phyloP scores from a whole-genome alignment of 257 asterid genomes.

The Solanum raphanifolium region DNA sequence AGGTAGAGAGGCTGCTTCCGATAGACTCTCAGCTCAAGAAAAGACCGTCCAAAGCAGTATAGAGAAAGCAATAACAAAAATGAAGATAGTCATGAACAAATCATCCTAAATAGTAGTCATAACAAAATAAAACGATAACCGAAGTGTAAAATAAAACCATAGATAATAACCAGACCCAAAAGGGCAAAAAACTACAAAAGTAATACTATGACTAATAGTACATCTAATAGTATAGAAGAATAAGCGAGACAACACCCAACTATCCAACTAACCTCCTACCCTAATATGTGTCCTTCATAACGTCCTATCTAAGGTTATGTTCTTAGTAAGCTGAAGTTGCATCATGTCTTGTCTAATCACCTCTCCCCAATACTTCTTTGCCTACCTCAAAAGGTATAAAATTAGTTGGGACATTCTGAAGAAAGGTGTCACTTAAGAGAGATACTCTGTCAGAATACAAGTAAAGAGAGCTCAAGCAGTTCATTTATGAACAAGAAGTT shows the following conservation, averaged over 20 bases:
- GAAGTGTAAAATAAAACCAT: too few relatives aligned
- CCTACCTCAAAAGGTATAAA: background rate
- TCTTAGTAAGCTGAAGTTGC: background rate
- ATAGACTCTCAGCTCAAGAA: background rate
- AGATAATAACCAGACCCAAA: background rate
- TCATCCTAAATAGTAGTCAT: background rate
- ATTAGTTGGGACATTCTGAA: too few relatives aligned
- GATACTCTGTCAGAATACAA: too few relatives aligned
- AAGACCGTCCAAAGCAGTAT: background rate
- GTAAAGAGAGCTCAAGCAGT: too few relatives aligned
- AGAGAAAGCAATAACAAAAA: background rate
- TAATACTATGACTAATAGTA: too few relatives aligned
- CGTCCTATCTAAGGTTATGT: background rate
- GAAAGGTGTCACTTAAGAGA: too few relatives aligned
- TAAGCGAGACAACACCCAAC: background rate
- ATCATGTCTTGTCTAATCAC: background rate
- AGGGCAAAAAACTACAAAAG: background rate
- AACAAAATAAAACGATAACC: background rate
- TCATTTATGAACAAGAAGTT: too few relatives aligned
- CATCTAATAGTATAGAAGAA: background rate
- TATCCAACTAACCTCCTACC: background rate
- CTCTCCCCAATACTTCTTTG: background rate
- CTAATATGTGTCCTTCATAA: background rate
- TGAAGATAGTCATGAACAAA: background rate
- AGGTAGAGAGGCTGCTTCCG: background rate